These are phyloP conservation scores for Styphnolobium japonicum DNA, from an alignment of 306 rosid species.

Conservation along the genomic window DNA sequence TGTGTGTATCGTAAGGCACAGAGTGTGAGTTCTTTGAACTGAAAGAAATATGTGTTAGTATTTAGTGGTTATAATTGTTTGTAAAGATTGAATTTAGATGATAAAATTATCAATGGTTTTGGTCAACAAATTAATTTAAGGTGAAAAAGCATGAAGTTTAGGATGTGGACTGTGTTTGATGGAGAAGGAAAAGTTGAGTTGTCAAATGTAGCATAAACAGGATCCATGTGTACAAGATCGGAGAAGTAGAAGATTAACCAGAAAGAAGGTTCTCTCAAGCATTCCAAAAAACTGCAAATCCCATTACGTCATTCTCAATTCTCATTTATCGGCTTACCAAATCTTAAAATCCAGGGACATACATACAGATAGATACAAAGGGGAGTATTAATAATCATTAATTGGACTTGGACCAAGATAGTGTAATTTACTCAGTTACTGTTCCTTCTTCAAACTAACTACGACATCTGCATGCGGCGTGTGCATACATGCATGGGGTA, in stretches of 20 bases:
- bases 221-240: not conserved
- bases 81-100: not conserved
- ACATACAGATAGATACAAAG: not conserved
- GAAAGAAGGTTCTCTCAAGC: not conserved
- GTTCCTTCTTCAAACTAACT: no score
- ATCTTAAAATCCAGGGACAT: not conserved
- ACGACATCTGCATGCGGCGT: no score
- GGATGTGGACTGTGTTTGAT: not conserved
- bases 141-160: not conserved
- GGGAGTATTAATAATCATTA: conserved; percentile 7
- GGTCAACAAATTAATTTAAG: not conserved
- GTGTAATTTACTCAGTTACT: no score
- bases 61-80: not conserved
- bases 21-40: conserved; percentile 7
- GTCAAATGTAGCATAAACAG: not conserved
- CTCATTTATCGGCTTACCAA: not conserved
- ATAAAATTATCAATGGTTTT: not conserved
- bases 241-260: not conserved
- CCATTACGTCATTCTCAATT: not conserved
- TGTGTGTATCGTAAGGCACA: not conserved
- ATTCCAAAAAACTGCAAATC: not conserved
- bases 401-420: not conserved
- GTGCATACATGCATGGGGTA: no score
- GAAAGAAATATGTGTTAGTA: not conserved
- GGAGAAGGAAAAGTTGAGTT: not conserved